Conservation (phyloP, 352 stramenopile species). For the Phytophthora pini region DNA sequence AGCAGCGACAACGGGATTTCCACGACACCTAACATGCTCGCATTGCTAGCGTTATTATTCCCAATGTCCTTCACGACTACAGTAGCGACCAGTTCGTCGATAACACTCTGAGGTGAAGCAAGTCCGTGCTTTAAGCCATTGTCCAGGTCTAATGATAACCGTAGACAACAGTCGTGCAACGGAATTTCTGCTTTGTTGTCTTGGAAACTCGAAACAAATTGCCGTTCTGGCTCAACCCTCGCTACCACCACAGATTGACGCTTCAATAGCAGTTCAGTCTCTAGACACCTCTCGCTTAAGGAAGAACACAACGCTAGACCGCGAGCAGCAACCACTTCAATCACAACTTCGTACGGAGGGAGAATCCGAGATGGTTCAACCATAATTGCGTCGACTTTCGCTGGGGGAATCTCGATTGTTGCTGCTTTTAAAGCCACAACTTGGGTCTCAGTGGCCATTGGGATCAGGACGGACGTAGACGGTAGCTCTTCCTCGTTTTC, state of each 20-base stretch:
- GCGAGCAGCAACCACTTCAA: slow-evolving; percentile 31
- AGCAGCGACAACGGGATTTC: slow-evolving; percentile 53
- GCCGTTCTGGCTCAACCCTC: slow-evolving; percentile 7
- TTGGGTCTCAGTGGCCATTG: slow-evolving; percentile 6
- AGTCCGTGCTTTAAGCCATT: slow-evolving; percentile 10
- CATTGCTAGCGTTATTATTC: not conserved
- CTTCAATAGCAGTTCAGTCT: slow-evolving; percentile 25
- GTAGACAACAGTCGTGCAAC: slow-evolving; percentile 19
- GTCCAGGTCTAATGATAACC: slow-evolving; percentile 24
- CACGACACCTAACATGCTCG: slow-evolving; percentile 38
- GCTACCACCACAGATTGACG: slow-evolving; percentile 17
- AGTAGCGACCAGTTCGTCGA: slow-evolving; percentile 36
- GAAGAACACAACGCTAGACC: slow-evolving; percentile 10
- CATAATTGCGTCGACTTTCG: not conserved
- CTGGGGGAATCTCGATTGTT: not conserved
- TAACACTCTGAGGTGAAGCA: slow-evolving; percentile 24
- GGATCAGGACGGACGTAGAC: slow-evolving; percentile 35
- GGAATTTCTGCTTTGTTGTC: slow-evolving; percentile 12
- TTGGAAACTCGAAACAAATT: slow-evolving; percentile 24
- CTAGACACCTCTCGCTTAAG: slow-evolving; percentile 17
- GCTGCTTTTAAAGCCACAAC: not conserved
- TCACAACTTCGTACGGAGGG: slow-evolving; percentile 33
- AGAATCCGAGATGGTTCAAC: slow-evolving; percentile 3
- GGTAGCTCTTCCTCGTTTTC: slow-evolving; percentile 28
- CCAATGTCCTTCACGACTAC: slow-evolving; percentile 18